Base-by-base conservation (phyloP, 805 yeast genomes). In the Monosporozyma siamensis region DNA sequence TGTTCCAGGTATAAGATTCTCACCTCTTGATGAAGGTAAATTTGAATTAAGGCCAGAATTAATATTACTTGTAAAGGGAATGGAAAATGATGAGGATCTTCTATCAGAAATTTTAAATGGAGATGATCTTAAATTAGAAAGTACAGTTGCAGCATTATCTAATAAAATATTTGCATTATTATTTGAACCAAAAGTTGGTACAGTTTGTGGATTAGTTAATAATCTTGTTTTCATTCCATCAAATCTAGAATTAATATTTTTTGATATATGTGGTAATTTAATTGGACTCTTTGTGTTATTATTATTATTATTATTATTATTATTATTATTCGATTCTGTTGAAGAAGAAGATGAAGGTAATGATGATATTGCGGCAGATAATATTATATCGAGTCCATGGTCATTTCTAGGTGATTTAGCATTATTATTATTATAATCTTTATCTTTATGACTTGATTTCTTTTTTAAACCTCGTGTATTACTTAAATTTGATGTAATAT, bases 71-170 rank as follows among this genome's bases (percentile, higher is more conserved):
- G 30, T 38, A 11, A 31, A 35, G n/a, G 38, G 26, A 25, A 31
- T 42, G 26, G 45, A 43, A 10, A 32, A 39, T 5, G 32, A 34
- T 17, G 44, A 40, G n/a, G 50, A 38, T 37, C 53, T 35, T 32
- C 39, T 43, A 37, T 52, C 49, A 25, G 47, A 34, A 41, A 56
- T 44, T 38, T 45, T 49, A 37, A 52, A 59, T 4, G 65, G 65
- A 2, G 65, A 59, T 10, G 65, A 61, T 42, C 64, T 51, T 61
- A 61, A 54, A 34, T 52, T 58, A 3, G 64, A 59, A 24, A 61
- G 41, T 2, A 58, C 63, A 1, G 58, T 61, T 4, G 63, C 65
- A 1, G 65, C 65, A 15, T 51, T 50, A 14, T 58, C 64, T 39
- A 57, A 44, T 57, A 26, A 47, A 52, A 3, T 48, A 40, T 27